Percentiles rank a stretch among this genome's conserved stretches.
Conservation (phyloP, 2,329 filamentous ascomycete genomes). For the Ceratocystis alfenasii region DNA sequence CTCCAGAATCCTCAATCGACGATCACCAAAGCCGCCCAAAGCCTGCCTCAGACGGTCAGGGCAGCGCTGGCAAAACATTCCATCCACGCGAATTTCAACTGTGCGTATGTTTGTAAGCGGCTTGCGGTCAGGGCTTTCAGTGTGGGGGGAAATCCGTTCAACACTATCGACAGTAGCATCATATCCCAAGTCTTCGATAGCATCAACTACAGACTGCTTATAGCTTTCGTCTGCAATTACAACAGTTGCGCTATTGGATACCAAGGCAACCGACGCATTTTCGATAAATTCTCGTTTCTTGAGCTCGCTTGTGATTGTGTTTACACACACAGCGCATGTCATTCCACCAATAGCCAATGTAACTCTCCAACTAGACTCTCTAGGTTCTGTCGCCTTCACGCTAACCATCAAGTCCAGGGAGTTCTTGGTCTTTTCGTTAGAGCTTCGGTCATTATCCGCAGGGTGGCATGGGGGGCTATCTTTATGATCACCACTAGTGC, state of each 20-base stretch:
- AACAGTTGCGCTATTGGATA: conserved; percentile 54
- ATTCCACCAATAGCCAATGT: conserved; percentile 56
- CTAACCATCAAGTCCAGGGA: conserved; percentile 15
- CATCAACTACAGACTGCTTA: conserved; percentile 32
- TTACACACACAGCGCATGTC: conserved; percentile 59
- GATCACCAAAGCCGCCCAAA: conserved; percentile 40
- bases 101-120: conserved; percentile 33
- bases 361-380: conserved; percentile 34
- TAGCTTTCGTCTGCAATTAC: conserved; percentile 36
- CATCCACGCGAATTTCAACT: conserved; percentile 54
- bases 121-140: conserved; percentile 26
- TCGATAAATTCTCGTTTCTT: conserved; percentile 39
- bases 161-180: conserved; percentile 48
- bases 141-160: conserved; percentile 32
- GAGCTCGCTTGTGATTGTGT: conserved; percentile 49
- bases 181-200: conserved; percentile 53
- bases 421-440: neutral
- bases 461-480: neutral
- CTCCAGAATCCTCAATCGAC: conserved; percentile 41
- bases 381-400: conserved; percentile 12
- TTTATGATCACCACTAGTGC: conserved; percentile 21
- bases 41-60: conserved; percentile 45
- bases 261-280: conserved; percentile 49
- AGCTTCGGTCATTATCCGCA: neutral
- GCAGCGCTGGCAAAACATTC: conserved; percentile 65